Evolutionary conservation across 2,329 filamentous ascomycete genomes (phyloP).

Genomic region (Amesomyces nigricolor): DNA sequence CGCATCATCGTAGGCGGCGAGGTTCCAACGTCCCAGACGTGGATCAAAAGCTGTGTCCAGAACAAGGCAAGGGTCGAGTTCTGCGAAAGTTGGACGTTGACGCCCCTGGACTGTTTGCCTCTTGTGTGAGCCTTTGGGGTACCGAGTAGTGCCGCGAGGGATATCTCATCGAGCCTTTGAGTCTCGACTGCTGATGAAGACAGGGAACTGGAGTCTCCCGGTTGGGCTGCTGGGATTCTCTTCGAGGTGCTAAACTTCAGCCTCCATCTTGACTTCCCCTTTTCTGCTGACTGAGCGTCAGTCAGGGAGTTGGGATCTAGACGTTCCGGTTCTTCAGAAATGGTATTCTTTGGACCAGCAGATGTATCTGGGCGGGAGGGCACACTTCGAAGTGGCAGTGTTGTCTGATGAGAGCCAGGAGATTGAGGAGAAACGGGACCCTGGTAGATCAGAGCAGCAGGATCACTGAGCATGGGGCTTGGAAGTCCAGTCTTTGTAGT

Average conservation of each 20-base stretch:
- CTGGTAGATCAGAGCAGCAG: not conserved
- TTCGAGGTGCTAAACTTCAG: constrained; percentile 26
- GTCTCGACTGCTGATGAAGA: constrained; percentile 32
- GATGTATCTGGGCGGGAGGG: constrained; percentile 3
- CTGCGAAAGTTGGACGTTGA: constrained; percentile 35
- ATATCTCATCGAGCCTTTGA: constrained; percentile 37
- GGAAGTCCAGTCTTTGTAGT: not conserved
- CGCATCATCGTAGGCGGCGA: constrained; percentile 33
- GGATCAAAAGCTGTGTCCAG: constrained; percentile 35
- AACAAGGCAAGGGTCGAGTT: constrained; percentile 36
- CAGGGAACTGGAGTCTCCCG: constrained; percentile 34
- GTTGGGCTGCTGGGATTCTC: constrained; percentile 27
- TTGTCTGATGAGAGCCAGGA: constrained; percentile 2
- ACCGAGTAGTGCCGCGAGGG: constrained; percentile 30
- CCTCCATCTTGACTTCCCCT: constrained; percentile 31
- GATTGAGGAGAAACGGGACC: constrained; percentile 11
- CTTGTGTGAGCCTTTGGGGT: constrained; percentile 27
- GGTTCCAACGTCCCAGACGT: constrained; percentile 36
- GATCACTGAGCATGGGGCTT: constrained; percentile 7
- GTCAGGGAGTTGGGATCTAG: constrained; percentile 9
- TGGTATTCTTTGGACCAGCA: not conserved
- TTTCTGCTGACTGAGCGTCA: constrained; percentile 18
- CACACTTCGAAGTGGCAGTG: constrained; percentile 3
- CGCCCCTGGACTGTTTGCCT: constrained; percentile 30
- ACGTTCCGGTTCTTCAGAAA: not conserved